Evolutionary conservation across 1,139 yeast genomes (phyloP), one percentile per base, ranked within the genome.

Genomic region (Sugiyamaella neomexicana): DNA sequence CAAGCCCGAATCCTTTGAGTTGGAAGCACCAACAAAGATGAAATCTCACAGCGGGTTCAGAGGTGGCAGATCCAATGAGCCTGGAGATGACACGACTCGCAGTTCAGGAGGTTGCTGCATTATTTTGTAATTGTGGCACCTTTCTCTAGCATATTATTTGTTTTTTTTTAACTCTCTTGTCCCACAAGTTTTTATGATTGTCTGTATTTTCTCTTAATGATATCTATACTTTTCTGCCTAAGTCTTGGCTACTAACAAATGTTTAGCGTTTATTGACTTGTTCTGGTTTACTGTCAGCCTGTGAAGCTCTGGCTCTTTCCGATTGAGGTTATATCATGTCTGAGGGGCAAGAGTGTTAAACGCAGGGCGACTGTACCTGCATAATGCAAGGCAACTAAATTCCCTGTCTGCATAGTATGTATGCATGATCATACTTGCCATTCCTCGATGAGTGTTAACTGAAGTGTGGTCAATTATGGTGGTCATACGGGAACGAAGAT

Each of bases 1-100:
- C 25, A 60, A 61, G 45, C 70, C 70, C 3, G 68, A 65, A 29
- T 59, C 65, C 32, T 65, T 65, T 42, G 65, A 64, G 46, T 47
- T 62, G 45, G 65, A 62, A 32, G 46, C 45, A 2, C 40, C 61
- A 7, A 25, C 61, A 20, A 61, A 60, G 36, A 48, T 51, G 8
- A 57, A 59, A 40, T 50, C 60, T 15, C 49, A 50, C 23, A n/a
- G 44, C 25, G 46, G 59, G 9, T 50, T 50, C 42, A 50, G 60
- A 17, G 42, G 59, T 15, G 38, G 59, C 13, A 12, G 53, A 13
- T 43, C 51, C 16, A 45, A 39, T n/a, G 48, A 50, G n/a, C 27
- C 34, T 5, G 52, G 54, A 12, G 59, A 58, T 16, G 55, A 39
- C 32, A 41, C 27, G 6, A 31, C 52, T 12, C 50, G 55, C n/a